Conservation (phyloP, 805 yeast genomes). For the Metschnikowia aberdeeniae region DNA sequence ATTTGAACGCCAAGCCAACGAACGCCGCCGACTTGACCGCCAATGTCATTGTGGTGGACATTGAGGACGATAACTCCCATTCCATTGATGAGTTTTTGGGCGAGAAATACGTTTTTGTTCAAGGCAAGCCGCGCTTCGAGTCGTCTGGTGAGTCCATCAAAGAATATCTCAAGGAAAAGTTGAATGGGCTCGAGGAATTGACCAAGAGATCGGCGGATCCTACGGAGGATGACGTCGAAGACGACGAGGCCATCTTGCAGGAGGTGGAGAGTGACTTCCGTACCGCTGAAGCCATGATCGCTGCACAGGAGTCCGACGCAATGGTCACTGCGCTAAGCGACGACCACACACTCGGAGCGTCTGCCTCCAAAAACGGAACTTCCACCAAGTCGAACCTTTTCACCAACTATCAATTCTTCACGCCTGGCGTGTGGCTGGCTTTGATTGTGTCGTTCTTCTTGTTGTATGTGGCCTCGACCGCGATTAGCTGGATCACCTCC, state of each 20-base stretch:
- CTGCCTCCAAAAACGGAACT: slow-evolving; percentile 6
- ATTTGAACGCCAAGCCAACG: slow-evolving; percentile 5
- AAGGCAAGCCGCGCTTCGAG: slow-evolving; percentile 29
- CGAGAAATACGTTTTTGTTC: slow-evolving; percentile 20
- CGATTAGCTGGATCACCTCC: slow-evolving; percentile 67
- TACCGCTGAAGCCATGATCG: slow-evolving; percentile 29
- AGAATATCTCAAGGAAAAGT: slow-evolving; percentile 23
- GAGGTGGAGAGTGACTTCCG: slow-evolving; percentile 30
- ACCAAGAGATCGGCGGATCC: slow-evolving; percentile 17
- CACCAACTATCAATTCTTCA: slow-evolving; percentile 64
- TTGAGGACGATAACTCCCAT: slow-evolving; percentile 20
- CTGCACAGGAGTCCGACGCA: slow-evolving; percentile 25
- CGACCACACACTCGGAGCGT: slow-evolving; percentile 2
- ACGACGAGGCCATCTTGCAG: slow-evolving; percentile 5
- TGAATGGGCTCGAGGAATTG: slow-evolving; percentile 19
- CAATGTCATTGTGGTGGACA: slow-evolving; percentile 21
- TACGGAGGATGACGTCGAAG: slow-evolving; percentile 7
- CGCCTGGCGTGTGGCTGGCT: slow-evolving; percentile 79
- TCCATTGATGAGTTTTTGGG: slow-evolving; percentile 20
- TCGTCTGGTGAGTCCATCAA: slow-evolving; percentile 20
- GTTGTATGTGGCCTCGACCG: slow-evolving; percentile 51
- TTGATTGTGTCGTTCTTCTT: slow-evolving; percentile 62
- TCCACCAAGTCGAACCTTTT: slow-evolving; percentile 42
- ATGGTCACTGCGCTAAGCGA: slow-evolving; percentile 21
- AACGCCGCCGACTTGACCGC: slow-evolving; percentile 5